Percentiles rank a stretch among this genome's conserved stretches.
Evolutionary conservation across 202 grass and related monocot species (phyloP).

Genomic region (Cymbopogon flexuosus): DNA sequence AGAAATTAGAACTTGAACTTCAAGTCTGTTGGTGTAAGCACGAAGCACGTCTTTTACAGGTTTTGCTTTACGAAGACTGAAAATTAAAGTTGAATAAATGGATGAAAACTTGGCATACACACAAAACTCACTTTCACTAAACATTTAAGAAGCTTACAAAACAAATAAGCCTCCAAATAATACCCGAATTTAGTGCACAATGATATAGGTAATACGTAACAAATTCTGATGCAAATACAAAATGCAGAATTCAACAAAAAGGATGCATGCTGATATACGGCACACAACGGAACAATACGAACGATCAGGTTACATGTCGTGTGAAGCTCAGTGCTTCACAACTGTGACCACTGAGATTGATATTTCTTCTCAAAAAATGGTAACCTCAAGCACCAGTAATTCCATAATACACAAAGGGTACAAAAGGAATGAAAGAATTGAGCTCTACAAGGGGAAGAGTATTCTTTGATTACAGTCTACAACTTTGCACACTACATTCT

Average conservation of each 20-base stretch:
- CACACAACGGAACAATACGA: not conserved
- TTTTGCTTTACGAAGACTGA: conserved; percentile 21
- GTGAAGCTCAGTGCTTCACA: not conserved
- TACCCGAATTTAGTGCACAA: not conserved
- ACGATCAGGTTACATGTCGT: not conserved
- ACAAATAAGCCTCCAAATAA: not conserved
- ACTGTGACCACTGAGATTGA: not conserved
- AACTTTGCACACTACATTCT: conserved; percentile 60
- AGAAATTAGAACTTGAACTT: not conserved
- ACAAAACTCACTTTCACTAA: not conserved
- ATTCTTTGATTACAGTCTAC: conserved; percentile 47
- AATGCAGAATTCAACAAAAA: not conserved
- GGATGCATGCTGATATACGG: not conserved
- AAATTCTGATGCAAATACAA: not conserved
- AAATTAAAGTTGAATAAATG: not conserved
- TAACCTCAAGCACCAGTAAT: conserved; percentile 25
- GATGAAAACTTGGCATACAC: not conserved
- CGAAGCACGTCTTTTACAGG: conserved; percentile 29
- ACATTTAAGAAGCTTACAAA: not conserved
- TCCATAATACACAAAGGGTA: conserved; percentile 48
- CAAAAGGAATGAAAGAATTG: conserved; percentile 77
- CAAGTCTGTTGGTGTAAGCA: conserved; percentile 24
- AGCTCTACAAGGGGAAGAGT: conserved; percentile 43
- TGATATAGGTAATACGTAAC: not conserved
- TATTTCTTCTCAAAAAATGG: conserved; percentile 31